Conservation (phyloP, 768 basidiomycete species). For the Russula sp. region DNA sequence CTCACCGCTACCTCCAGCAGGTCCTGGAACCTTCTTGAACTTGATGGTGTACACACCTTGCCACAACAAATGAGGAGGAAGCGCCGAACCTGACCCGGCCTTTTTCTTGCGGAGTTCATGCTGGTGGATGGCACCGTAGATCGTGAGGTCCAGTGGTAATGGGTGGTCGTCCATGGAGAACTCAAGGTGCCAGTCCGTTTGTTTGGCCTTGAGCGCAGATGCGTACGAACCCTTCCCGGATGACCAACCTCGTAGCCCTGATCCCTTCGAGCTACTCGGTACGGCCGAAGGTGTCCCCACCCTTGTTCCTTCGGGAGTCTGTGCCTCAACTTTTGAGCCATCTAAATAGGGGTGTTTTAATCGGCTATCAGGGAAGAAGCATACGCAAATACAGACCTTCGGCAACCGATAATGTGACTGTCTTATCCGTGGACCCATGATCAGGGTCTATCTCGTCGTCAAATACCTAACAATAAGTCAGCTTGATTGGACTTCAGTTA, state of each 20-base stretch:
- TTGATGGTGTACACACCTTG: slow-evolving; percentile 88
- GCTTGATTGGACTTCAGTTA: slow-evolving; percentile 5
- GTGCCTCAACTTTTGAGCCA: slow-evolving; percentile 91
- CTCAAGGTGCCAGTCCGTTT: slow-evolving; percentile 95
- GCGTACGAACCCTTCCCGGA: slow-evolving; percentile 75
- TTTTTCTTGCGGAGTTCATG: slow-evolving; percentile 76
- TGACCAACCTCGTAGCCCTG: slow-evolving; percentile 37
- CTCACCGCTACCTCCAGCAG: slow-evolving; percentile 46
- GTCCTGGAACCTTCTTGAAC: slow-evolving; percentile 89
- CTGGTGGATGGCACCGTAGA: slow-evolving; percentile 95
- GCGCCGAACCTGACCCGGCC: slow-evolving; percentile 42
- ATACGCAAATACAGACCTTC: slow-evolving; percentile 51
- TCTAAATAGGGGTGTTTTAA: slow-evolving; percentile 45
- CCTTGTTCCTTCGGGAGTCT: slow-evolving; percentile 94
- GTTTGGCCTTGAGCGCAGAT: slow-evolving; percentile 87
- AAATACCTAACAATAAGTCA: slow-evolving; percentile 51
- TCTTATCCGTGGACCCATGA: slow-evolving; percentile 69
- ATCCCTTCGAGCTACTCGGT: slow-evolving; percentile 41
- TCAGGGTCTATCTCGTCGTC: slow-evolving; percentile 85
- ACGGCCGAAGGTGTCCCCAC: slow-evolving; percentile 78
- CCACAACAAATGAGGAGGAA: slow-evolving; percentile 77
- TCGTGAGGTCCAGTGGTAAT: slow-evolving; percentile 82
- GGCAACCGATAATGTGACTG: slow-evolving; percentile 77
- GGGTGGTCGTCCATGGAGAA: slow-evolving; percentile 90
- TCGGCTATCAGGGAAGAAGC: not conserved